These are phyloP conservation scores for Scenedesmus sp. DNA, from an alignment of 163 green algal genomes.

Conservation along the genomic window DNA sequence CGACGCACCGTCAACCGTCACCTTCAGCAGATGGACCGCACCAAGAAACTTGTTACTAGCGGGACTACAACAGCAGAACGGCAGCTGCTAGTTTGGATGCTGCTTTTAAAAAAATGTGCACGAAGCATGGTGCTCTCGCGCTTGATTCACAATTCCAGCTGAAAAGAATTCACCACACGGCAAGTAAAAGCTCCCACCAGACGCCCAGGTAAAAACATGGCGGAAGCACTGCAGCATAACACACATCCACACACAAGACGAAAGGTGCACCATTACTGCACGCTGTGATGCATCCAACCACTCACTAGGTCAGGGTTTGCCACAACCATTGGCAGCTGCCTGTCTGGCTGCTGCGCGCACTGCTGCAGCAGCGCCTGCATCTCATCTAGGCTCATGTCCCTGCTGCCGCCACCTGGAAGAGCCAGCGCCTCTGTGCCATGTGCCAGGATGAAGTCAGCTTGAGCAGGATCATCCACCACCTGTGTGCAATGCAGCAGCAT, in stretches of 20 bases:
- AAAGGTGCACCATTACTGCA: no score
- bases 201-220: no score
- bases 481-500: conserved; percentile 33
- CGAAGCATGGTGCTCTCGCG: no score
- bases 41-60: no score
- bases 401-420: conserved; percentile 45
- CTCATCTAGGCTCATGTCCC: conserved; percentile 59
- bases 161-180: no score
- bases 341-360: conserved; percentile 51
- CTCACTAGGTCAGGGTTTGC: conserved; percentile 82
- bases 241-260: no score
- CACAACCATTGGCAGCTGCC: conserved; percentile 76
- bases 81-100: neutral
- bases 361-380: conserved; percentile 69
- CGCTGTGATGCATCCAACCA: neutral
- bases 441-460: conserved; percentile 93
- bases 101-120: no score
- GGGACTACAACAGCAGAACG: neutral
- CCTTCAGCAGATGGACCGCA: neutral
- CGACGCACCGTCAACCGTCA: conserved; percentile 43
- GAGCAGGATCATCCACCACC: conserved; percentile 64
- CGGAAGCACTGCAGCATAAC: no score
- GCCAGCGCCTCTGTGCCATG: conserved; percentile 89
- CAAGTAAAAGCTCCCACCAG: no score
- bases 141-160: no score